Evolutionary conservation across 495 filamentous ascomycete genomes (phyloP).

Genomic region (Sporormia fimetaria): DNA sequence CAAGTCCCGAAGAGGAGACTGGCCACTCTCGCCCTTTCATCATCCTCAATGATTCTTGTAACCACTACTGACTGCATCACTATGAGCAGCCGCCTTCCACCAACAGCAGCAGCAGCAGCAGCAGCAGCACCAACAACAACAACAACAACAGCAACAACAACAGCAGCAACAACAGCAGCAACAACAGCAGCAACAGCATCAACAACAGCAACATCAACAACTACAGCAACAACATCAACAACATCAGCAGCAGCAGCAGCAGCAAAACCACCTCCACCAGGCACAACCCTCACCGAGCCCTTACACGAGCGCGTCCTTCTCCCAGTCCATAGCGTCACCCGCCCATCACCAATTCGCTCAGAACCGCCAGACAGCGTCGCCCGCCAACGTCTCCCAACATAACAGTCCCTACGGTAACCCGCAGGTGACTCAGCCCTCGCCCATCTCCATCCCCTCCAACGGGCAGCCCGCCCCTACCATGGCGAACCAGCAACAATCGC

Average conservation of each 20-base stretch:
- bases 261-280: conserved; percentile 23
- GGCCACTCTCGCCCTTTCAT: neutral
- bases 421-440: conserved; percentile 14
- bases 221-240: conserved; percentile 27
- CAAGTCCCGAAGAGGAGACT: no score
- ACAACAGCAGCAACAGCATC: conserved; percentile 20
- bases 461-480: conserved; percentile 18
- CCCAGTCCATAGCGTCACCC: conserved; percentile 25
- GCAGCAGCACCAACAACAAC: conserved; percentile 13
- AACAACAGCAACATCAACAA: neutral
- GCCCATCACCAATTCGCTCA: conserved; percentile 20
- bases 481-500: no score
- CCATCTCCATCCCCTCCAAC: conserved; percentile 22
- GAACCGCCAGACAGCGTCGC: conserved; percentile 17
- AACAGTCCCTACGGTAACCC: conserved; percentile 17
- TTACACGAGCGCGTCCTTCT: conserved; percentile 29
- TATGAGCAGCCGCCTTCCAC: no score
- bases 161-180: conserved; percentile 21
- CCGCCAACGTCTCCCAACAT: conserved; percentile 16
- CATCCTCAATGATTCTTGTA: neutral
- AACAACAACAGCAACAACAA: conserved; percentile 28
- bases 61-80: neutral
- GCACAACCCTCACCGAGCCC: conserved; percentile 21
- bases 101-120: no score
- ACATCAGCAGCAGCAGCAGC: conserved; percentile 20